Conservation (phyloP, 169 alveolate genomes). For the Cryptosporidium muris region DNA sequence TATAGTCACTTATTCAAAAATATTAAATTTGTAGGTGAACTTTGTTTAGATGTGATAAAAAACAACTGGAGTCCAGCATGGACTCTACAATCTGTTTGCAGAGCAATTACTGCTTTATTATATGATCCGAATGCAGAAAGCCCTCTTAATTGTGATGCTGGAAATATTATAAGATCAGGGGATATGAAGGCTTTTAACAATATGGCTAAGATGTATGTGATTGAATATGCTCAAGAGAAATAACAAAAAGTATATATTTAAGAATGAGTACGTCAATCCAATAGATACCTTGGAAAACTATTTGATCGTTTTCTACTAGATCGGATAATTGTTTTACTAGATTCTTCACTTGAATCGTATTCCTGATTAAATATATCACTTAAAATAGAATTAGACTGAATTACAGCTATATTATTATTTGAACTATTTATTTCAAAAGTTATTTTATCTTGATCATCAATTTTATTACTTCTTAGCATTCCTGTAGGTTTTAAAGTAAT, state of each 20-base stretch:
- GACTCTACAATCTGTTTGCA: conserved; percentile 92
- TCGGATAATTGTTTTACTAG: background rate
- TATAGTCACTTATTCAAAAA: conserved; percentile 8
- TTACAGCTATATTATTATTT: no score
- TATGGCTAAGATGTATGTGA: conserved; percentile 94
- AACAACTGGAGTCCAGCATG: conserved; percentile 97
- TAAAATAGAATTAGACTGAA: background rate
- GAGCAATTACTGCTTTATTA: conserved; percentile 89
- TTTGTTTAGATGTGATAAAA: conserved; percentile 92
- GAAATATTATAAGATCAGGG: conserved; percentile 91
- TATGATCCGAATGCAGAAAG: conserved; percentile 95
- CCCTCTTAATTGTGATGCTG: conserved; percentile 97
- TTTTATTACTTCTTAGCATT: background rate
- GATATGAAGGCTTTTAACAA: conserved; percentile 90
- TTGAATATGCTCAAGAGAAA: conserved; percentile 84
- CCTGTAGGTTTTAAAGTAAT: conserved; percentile 2
- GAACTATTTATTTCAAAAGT: no score
- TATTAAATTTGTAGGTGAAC: conserved; percentile 81
- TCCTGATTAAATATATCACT: background rate
- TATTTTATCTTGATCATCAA: background rate
- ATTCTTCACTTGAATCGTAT: background rate
- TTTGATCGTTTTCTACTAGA: conserved; percentile 7
- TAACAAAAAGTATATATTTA: background rate
- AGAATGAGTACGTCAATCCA: conserved; percentile 1
- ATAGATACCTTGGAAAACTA: conserved; percentile 48